phyloP scores from a whole-genome alignment of 2,329 filamentous ascomycete species.

The Juglanconis oblonga region DNA sequence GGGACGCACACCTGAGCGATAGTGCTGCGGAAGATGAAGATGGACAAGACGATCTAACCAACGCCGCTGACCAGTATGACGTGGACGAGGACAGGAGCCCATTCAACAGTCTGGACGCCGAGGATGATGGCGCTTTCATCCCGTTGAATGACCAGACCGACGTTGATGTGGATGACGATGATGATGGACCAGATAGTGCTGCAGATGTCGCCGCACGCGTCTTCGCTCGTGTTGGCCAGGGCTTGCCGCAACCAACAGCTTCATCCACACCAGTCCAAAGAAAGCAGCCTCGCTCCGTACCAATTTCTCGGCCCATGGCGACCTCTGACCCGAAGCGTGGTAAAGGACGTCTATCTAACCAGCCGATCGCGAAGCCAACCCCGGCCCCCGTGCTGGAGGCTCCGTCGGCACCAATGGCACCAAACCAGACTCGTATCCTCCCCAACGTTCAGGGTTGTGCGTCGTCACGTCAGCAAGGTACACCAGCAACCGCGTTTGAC shows the following conservation, averaged over 20 bases:
- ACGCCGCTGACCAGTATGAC: not conserved
- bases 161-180: not conserved
- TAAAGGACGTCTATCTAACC: not conserved
- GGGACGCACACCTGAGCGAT: not conserved
- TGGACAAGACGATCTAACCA: not conserved
- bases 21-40: not conserved
- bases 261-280: not conserved
- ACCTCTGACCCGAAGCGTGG: not conserved
- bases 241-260: not conserved
- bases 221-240: not conserved
- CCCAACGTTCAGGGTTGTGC: not conserved
- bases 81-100: not conserved
- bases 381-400: not conserved
- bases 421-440: not conserved
- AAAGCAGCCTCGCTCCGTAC: not conserved
- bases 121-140: not conserved
- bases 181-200: not conserved
- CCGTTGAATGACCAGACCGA: not conserved
- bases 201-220: not conserved
- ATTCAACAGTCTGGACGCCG: too few species aligned
- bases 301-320: not conserved
- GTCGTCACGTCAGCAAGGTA: not conserved
- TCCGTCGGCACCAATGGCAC: not conserved
- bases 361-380: not conserved
- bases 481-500: not conserved